Base-by-base conservation (phyloP, 2,329 filamentous ascomycete genomes). In the Trichoderma brevicompactum region DNA sequence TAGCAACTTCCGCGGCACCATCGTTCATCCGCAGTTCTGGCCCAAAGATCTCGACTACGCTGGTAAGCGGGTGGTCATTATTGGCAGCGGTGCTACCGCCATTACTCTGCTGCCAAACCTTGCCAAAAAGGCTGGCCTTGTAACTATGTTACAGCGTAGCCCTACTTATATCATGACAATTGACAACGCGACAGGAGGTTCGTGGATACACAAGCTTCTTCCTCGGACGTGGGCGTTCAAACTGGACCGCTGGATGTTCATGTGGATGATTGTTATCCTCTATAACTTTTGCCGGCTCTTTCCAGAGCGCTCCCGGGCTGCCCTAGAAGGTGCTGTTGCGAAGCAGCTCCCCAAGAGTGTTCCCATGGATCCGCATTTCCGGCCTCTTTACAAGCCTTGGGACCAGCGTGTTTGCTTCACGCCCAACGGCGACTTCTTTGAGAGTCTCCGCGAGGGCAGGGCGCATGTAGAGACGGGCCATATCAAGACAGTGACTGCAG, bases 11-110 rank as follows among this genome's bases (percentile, higher is more conserved):
- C 17, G 72, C 9, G 80, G 79, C 50, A 71, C 66, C 44, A 78
- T 87, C 13, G 79, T 91, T 1, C 89, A 92, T 68, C 89, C 90
- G 1, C 90, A 92, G 70, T 92, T 91, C 77, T 92, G 89, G 89
- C 89, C 89, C 0, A 79, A 87, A 64, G 80, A 89, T 64, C 79
- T 89, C 48, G 85, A 91, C 72, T 90, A 89, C 75, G 77, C 79
- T 12, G 77, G 81, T 75, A 90, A 91, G 72, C 82, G 85, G 17
- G 79, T 91, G 23, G 85, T 90, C 50, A 80, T 91, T 62, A 85
- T 92, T 65, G 90, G 90, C 17, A 85, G 81, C 43, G 89, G 88
- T 15, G 89, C 89, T 1, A 91, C 89, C 0, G 87, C 88, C 3
- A 79, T 91, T 46, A 90, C 89, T 0, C 78, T 91, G 1, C 75